Base-by-base conservation (phyloP, 2,329 filamentous ascomycete species). In the Botrytis paeoniae region DNA sequence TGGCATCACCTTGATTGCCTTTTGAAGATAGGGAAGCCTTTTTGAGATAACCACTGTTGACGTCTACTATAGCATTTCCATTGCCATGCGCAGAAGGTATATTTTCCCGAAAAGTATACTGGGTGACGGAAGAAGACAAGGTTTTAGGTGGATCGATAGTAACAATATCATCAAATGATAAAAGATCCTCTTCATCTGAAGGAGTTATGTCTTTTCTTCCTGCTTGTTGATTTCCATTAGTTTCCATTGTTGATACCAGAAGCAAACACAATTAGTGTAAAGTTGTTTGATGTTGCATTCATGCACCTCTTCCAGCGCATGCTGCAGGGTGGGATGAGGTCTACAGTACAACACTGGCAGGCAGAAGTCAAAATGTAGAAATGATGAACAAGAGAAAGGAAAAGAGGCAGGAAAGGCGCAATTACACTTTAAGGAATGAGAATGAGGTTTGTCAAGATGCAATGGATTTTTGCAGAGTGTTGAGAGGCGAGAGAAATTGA, bases 1-100 rank as follows among this genome's bases (percentile, higher is more conserved):
- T 10, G 35, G 48, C 37, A 69, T 69, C 65, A 69, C 16, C 65
- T 69, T 69, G 65, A 41, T 69, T 32, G n/a, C 51, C 51, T 6
- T 43, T 69, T 43, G 48, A 32, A 68, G 29, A 68, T 39, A 29
- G 35, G 9, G 64, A n/a, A 39, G n/a, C 20, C 37, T 43, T 57
- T 20, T 41, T 41, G 25, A 41, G 35, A 22, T 14, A 4, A 32
- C 35, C 37, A 39, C 48, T 41, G 7, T 16, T 29, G 20, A 32
- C 37, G 57, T 48, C 48, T 43, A 41, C 65, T 57, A 43, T 20
- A 57, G 48, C 37, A 41, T 41, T 41, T 20, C 5, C 48, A 16
- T 57, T 57, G 48, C 35, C 16, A 57, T 29, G 7, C 12, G 35
- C 37, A 68, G 37, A 39, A n/a, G 48, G 16, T 68, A 57, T 57